Evolutionary conservation across 192 early-diverging fungal genomes (phyloP), one percentile per base, ranked within the genome.

Genomic region (Gigaspora rosea): DNA sequence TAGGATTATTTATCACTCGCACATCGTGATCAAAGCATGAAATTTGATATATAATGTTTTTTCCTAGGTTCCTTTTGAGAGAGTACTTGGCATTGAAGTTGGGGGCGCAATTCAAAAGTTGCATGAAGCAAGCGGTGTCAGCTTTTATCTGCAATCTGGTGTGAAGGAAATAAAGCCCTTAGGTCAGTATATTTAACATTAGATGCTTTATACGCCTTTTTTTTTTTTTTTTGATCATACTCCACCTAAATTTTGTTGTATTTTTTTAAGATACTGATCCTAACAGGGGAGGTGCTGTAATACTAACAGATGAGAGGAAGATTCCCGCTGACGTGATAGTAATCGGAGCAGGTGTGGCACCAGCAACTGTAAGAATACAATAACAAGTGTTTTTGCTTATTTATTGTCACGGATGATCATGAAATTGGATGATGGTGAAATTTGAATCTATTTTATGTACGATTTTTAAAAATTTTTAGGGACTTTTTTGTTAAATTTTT

Each of bases 311-410:
- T 41, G 83, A 82, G 20, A 68, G 74, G 18, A 63, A 54, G 7
- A 62, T 90, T 11, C 70, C 81, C 10, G 86, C 84, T 32, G 88
- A 89, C 67, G 77, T 88, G 32, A 85, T 90, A 8, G 69, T 90
- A 33, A n/a, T 90, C 35, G 89, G 83, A 4, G 84, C 82, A 33
- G 89, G 89, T 41, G 87, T 89, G 13, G 63, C 66, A 57, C 86
- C 85, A 59, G 73, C 81, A 56, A 90, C 89, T 20, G 72, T 74
- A 47, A 27, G 33, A 27, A 27, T 27, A 27, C 27, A 27, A 27
- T 27, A 27, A 27, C 27, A 27, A 27, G 27, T 27, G 27, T 1
- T 27, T 27, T 27, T 27, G 27, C 27, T 27, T 27, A 27, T 27
- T 27, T 27, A 27, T 27, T 27, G 1, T n/a, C n/a, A n/a, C n/a